Evolutionary conservation across 1,284 basidiomycete genomes (phyloP), one percentile per base, ranked within the genome.

Genomic region (Boletellus dicymbophilus): DNA sequence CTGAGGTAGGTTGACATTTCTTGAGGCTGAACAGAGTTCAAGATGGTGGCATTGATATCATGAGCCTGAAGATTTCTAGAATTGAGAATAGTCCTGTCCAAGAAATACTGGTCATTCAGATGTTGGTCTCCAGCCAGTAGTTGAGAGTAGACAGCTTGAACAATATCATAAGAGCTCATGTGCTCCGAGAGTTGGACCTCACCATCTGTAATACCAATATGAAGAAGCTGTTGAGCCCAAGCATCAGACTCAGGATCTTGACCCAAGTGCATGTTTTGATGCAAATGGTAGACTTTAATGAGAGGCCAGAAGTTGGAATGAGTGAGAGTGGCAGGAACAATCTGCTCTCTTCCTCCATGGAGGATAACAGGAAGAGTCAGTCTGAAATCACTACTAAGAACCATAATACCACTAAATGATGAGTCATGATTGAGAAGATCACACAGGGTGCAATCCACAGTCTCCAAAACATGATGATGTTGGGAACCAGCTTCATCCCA

Each of bases 331-430:
- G 68, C 65, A 45, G 51, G 51, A n/a, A 76, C 59, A 52, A 75
- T 70, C 6, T 74, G 57, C 41, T 66, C 59, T 34, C 64, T 49
- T 2, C 57, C 55, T 3, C 75, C 74, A 46, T 62, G 55, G 8
- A 33, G 48, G 34, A 71, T 48, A 20, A 71, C 65, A 33, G 67
- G 66, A 18, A 70, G 56, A 5, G 57, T 65, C 52, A 69, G 61
- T 30, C 67, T 66, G 49, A 69, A 76, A 40, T 77, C 72, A 3
- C 74, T 75, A 30, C 72, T 68, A 56, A 76, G 69, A 2, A 71
- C 53, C 30, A 69, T 65, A 1, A 71, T 56, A 3, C 74, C 75
- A 13, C 72, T 74, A 68, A 75, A 78, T 4, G 61, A 64, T 1
- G 15, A 6, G 26, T 49, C 67, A 38, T 27, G 40, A 30, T 57